phyloP scores from a whole-genome alignment of 176 grass and related monocot species.

The Lolium perenne region DNA sequence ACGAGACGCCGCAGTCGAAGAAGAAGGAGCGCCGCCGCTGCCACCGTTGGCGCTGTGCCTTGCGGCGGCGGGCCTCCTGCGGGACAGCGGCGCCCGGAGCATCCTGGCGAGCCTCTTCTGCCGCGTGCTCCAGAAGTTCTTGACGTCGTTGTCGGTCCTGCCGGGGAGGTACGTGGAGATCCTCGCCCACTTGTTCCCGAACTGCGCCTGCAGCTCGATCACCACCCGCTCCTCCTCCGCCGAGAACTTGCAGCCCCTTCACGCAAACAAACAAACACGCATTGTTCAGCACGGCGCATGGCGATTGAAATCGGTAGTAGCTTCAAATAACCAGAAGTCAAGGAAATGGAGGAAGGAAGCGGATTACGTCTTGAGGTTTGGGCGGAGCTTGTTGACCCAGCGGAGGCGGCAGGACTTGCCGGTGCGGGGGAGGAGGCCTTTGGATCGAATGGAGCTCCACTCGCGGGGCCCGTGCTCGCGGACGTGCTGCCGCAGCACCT shows the following conservation, averaged over 20 bases:
- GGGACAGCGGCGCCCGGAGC: neutral
- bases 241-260: constrained; percentile 52
- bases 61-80: constrained; percentile 4
- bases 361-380: constrained; percentile 54
- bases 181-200: constrained; percentile 72
- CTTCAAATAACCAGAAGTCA: no score
- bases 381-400: constrained; percentile 69
- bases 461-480: constrained; percentile 33
- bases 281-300: no score
- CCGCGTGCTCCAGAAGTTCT: constrained; percentile 74
- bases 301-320: no score
- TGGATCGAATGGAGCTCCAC: constrained; percentile 67
- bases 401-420: constrained; percentile 70
- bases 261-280: neutral
- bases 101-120: constrained; percentile 57
- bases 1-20: neutral
- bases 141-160: constrained; percentile 74
- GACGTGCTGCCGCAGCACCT: constrained; percentile 60
- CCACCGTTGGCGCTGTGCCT: neutral
- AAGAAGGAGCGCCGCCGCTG: neutral
- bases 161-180: constrained; percentile 55
- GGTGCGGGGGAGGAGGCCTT: constrained; percentile 47
- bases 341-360: no score
- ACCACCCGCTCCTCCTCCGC: constrained; percentile 55
- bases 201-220: constrained; percentile 43